A percentile compares a stretch with the other conserved stretches of the same genome.
Conservation (phyloP, 2,329 filamentous ascomycete genomes). For the Ophiostoma sp. region DNA sequence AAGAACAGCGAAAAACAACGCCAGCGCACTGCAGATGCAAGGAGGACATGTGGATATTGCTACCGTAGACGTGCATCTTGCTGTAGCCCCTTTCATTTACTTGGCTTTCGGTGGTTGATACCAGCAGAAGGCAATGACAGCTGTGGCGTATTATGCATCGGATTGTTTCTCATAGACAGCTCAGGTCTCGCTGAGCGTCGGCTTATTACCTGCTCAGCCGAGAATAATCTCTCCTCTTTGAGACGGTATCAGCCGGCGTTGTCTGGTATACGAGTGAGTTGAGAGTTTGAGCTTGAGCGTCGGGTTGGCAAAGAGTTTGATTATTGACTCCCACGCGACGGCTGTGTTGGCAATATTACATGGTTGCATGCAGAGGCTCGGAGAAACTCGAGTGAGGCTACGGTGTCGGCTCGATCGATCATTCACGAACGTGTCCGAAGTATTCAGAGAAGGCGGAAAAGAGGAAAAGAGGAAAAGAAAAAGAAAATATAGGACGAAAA, state of each 20-base stretch:
- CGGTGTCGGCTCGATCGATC: no score
- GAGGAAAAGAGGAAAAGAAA: not conserved
- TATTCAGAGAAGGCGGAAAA: no score
- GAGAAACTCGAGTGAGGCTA: not conserved
- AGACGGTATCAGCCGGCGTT: not conserved
- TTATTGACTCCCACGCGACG: not conserved
- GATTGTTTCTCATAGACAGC: not conserved
- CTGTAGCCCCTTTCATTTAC: not conserved
- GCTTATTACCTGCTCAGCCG: not conserved
- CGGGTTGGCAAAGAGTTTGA: no score
- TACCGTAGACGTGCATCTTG: not conserved
- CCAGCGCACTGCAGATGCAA: not conserved
- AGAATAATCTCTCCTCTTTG: constrained; percentile 1
- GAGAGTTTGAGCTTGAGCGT: not conserved
- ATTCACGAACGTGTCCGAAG: no score
- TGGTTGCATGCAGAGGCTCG: not conserved
- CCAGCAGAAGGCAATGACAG: not conserved
- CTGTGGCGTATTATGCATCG: not conserved
- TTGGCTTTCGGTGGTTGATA: not conserved
- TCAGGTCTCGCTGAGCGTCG: not conserved
- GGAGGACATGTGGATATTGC: not conserved
- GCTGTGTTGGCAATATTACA: constrained; percentile 2
- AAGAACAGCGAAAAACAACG: no score
- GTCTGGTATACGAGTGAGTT: no score
- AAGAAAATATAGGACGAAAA: not conserved